These are phyloP conservation scores for Scalesia atractyloides DNA, from an alignment of 129 eudicot genomes.

Conservation along the genomic window DNA sequence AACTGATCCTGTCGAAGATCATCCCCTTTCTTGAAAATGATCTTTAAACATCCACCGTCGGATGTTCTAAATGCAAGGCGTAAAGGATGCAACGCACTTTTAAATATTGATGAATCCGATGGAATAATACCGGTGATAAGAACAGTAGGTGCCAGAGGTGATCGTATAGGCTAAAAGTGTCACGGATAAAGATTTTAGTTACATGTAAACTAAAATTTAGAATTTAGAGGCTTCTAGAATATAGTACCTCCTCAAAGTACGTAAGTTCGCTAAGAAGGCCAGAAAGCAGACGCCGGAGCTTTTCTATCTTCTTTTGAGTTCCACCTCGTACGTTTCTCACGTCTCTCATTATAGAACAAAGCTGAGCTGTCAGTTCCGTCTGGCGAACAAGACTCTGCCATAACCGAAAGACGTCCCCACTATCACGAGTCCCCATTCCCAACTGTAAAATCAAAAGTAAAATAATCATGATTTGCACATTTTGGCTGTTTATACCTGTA, in stretches of 20 bases:
- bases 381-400: constrained; percentile 99
- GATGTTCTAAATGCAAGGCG: constrained; percentile 86
- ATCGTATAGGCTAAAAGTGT: constrained; percentile 79
- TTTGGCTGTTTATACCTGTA: neutral
- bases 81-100: constrained; percentile 91
- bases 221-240: neutral
- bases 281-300: constrained; percentile 89
- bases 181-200: constrained; percentile 22
- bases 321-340: constrained; percentile 91
- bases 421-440: constrained; percentile 57
- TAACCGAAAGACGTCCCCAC: constrained; percentile 73
- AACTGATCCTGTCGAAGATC: constrained; percentile 98
- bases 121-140: constrained; percentile 95
- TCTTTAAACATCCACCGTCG: constrained; percentile 75
- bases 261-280: constrained; percentile 97
- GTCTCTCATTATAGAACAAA: constrained; percentile 92
- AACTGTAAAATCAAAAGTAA: constrained; percentile 46
- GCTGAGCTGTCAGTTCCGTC: constrained; percentile 93
- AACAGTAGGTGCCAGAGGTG: constrained; percentile 83
- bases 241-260: constrained; percentile 91
- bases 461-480: neutral
- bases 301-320: constrained; percentile 92
- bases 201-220: neutral
- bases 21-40: constrained; percentile 95
- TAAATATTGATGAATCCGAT: constrained; percentile 85